Base-by-base conservation (phyloP, 352 stramenopile genomes). In the Pythium coloratum region DNA sequence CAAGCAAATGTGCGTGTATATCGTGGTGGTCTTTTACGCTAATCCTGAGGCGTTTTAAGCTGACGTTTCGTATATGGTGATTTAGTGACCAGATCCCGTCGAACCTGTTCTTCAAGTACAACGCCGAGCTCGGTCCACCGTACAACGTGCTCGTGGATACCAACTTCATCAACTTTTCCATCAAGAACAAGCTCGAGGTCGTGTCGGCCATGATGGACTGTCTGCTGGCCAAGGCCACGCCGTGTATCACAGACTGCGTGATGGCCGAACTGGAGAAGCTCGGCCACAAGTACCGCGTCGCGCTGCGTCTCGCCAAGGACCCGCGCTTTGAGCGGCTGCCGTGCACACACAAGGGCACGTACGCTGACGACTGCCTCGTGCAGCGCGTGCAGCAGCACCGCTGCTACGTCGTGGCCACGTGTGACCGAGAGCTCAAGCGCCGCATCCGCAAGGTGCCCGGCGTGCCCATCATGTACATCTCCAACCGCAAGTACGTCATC, bases 111-210 rank as follows among this genome's bases (percentile, higher is more conserved):
- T 99, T 99, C 84, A 97, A 99, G 76, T 99, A 99, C 90, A 99
- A 99, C 77, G 94, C 96, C 30, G 93, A 98, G 51, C 84, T 99
- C 16, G 98, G 98, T 5, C 96, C 96, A 42, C 97, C 97, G 38
- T 99, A 99, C 81, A 97, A 98, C 80, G 89, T 99, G 47, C 80
- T 99, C 14, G 87, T 99, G 53, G 98, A 99, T 91, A 99, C 98
- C 24, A 99, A 99, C 80, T 99, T 99, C 88, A 99, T 99, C 79
- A 99, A 99, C 77, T 99, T 99, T 69, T 99, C 93, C 40, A 99
- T 99, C 81, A 98, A 98, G 67, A 98, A 99, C 87, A 98, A 98
- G 73, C 90, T 99, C 62, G 98, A 99, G 74, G 91, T 99, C 42
- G 91, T 99, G 20, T 97, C 98, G 53, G 90, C 94, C 49, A 99